Percentiles rank a stretch among this genome's conserved stretches.
Conservation (phyloP, 2,329 filamentous ascomycete genomes). For the Trichoderma gracile region DNA sequence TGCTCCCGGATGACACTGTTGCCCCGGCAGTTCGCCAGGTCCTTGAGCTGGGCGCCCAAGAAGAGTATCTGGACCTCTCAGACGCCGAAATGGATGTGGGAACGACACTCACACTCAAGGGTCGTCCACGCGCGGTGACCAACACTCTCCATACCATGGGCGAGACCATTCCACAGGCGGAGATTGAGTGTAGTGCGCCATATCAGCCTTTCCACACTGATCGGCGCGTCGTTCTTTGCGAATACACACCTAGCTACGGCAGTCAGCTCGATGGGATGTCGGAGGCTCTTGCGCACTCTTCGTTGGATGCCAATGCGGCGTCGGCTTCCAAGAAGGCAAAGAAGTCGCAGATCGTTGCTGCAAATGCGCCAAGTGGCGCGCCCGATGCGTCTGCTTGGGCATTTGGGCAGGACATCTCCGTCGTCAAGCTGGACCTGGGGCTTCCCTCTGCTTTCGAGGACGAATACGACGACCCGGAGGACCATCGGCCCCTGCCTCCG, state of each 20-base stretch:
- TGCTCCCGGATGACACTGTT: conserved; percentile 60
- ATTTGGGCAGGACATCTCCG: conserved; percentile 58
- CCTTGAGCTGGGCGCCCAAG: conserved; percentile 51
- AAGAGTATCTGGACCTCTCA: conserved; percentile 56
- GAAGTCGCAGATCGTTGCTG: conserved; percentile 28
- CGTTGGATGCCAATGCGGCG: conserved; percentile 42
- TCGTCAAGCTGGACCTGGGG: conserved; percentile 56
- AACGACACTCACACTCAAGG: conserved; percentile 55
- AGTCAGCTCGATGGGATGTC: conserved; percentile 42
- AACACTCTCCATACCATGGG: conserved; percentile 47
- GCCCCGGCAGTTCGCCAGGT: conserved; percentile 58
- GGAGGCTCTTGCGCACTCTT: conserved; percentile 44
- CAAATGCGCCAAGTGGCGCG: conserved; percentile 7
- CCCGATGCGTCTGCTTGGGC: conserved; percentile 49
- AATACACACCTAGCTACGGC: conserved; percentile 51
- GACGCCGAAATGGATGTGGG: conserved; percentile 56
- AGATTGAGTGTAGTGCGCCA: conserved; percentile 93
- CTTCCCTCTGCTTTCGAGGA: conserved; percentile 51
- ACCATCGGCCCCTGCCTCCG: conserved; percentile 60
- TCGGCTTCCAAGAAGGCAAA: conserved; percentile 44
- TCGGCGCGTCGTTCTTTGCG: conserved; percentile 74
- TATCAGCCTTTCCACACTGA: conserved; percentile 97
- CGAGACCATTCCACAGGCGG: conserved; percentile 71
- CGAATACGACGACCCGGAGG: conserved; percentile 53
- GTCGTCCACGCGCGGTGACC: conserved; percentile 40